Evolutionary conservation across 2,329 filamentous ascomycete species (phyloP), one percentile per base, ranked within the genome.

Genomic region (Botrytis byssoidea): DNA sequence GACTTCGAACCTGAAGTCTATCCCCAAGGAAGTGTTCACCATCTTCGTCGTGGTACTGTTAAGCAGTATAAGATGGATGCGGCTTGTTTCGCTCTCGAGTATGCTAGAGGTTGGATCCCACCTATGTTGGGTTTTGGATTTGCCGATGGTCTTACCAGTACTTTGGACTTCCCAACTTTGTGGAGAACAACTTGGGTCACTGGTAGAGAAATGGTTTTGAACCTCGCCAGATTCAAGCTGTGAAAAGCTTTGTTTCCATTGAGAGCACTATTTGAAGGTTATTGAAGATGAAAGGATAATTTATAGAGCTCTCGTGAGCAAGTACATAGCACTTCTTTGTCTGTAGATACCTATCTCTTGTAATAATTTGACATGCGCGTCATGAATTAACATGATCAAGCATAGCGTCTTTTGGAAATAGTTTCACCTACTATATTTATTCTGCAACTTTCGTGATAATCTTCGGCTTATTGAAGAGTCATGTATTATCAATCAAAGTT

Each of bases 71-170:
- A 88, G 84, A 94, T 95, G 91, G 89, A 92, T 75, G 87, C 88
- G 74, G 85, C 84, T 74, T 94, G 92, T 85, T 95, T 94, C 83
- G 93, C 93, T 71, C 87, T 96, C 78, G 93, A 95, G 86, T 93
- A 95, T 83, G 93, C 93, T 65, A 87, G 91, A 77, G 94, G 94
- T 76, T 97, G 93, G 93, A 97, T 97, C 83, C 94, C 94, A 65
- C 92, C 92, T 74, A 97, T 97, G 94, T 85, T 97, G 70, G 92
- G 92, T 82, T 97, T 97, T 82, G 94, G 94, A 74, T 95, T 92
- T 82, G 92, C 93, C 76, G 94, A 97, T 83, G 90, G 89, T 65
- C 86, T 97, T 74, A 89, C 87, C 72, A 94, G 91, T 83, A 97
- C 94, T 7, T 85, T 97, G 77, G 94, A 97, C 83, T 88, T 97